phyloP scores from a whole-genome alignment of 139 green algal genomes.

The Gonium pectorale region DNA sequence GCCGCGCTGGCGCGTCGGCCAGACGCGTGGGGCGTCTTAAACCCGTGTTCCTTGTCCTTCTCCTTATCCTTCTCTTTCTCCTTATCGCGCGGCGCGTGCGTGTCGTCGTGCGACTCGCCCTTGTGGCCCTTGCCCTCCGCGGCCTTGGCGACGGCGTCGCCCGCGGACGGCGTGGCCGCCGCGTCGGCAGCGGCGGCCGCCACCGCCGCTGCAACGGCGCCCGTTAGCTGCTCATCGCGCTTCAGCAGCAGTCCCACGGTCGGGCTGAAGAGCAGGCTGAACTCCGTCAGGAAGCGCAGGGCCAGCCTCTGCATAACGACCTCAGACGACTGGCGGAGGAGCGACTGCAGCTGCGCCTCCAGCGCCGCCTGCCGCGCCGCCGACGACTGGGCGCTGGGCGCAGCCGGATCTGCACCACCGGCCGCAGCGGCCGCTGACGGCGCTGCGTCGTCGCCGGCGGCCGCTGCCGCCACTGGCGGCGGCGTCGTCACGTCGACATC shows the following conservation, averaged over 20 bases:
- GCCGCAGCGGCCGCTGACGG: neutral
- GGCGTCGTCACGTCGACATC: slow-evolving; percentile 45
- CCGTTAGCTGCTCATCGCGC: slow-evolving; percentile 74
- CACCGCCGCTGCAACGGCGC: neutral
- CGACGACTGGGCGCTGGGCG: neutral
- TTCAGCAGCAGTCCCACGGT: slow-evolving; percentile 84
- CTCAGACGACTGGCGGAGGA: slow-evolving; percentile 36
- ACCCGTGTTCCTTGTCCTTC: too few relatives aligned
- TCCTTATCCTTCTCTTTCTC: slow-evolving; percentile 30
- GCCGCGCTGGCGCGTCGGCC: neutral
- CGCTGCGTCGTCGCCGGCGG: slow-evolving; percentile 4
- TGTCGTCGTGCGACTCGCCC: slow-evolving; percentile 4
- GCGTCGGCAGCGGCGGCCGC: neutral
- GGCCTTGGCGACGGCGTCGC: neutral
- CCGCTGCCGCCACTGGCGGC: neutral
- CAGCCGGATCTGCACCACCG: neutral
- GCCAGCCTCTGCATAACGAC: slow-evolving; percentile 73
- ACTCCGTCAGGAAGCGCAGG: slow-evolving; percentile 88
- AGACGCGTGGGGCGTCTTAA: neutral
- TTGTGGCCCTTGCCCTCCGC: slow-evolving; percentile 10
- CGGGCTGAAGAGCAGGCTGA: slow-evolving; percentile 82
- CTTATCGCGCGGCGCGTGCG: neutral
- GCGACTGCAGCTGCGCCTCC: slow-evolving; percentile 51
- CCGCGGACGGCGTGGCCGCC: neutral
- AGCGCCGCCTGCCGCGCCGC: slow-evolving; percentile 7